phyloP scores from a whole-genome alignment of 495 filamentous ascomycete genomes.

The Bathelium albidoporum region DNA sequence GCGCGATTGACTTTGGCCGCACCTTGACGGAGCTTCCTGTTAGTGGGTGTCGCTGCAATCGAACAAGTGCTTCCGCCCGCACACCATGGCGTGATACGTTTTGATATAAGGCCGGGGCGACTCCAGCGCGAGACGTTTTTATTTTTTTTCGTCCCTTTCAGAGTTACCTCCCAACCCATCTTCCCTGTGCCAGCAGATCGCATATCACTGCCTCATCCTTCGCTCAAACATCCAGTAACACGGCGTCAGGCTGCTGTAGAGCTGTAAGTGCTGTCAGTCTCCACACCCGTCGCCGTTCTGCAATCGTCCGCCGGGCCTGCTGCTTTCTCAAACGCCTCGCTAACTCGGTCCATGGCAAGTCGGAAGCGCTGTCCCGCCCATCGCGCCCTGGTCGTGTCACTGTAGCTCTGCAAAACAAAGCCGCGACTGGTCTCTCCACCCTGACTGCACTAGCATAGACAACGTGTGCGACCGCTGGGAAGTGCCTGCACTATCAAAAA shows the following conservation, averaged over 20 bases:
- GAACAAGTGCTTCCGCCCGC: not conserved
- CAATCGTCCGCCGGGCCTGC: not conserved
- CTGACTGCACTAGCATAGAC: not conserved
- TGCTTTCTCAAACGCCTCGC: not conserved
- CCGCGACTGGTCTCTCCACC: not conserved
- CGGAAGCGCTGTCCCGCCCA: not conserved
- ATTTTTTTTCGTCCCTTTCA: not conserved
- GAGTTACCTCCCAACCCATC: not conserved
- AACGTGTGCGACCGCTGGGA: not conserved
- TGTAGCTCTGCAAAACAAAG: not conserved
- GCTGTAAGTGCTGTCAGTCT: conserved; percentile 2
- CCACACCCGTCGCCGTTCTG: not conserved
- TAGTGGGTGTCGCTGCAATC: not conserved
- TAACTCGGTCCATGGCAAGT: conserved; percentile 1
- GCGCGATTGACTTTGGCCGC: not conserved
- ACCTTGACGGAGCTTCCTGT: not conserved
- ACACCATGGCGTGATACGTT: too few relatives aligned
- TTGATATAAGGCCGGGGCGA: too few relatives aligned
- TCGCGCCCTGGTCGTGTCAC: not conserved
- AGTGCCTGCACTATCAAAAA: not conserved
- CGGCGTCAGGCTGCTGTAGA: not conserved
- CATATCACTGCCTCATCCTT: conserved; percentile 1
- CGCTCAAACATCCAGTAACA: not conserved
- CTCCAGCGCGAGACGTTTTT: too few relatives aligned
- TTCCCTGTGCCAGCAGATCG: not conserved